Evolutionary conservation across 2,329 filamentous ascomycete genomes (phyloP).

Genomic region (Aureobasidium sp.): DNA sequence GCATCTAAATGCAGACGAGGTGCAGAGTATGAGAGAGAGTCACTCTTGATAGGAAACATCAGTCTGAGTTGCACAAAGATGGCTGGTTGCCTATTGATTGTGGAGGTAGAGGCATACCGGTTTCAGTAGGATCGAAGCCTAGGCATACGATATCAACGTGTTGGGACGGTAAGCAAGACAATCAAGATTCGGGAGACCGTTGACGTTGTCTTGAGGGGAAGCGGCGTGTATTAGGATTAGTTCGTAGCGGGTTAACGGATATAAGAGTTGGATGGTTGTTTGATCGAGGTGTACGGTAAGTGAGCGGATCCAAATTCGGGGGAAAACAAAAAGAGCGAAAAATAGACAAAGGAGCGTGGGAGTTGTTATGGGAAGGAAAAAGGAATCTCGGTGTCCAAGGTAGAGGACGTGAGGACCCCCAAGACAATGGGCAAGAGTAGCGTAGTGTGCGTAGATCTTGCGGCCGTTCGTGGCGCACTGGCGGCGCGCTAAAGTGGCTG

Average conservation of each 20-base stretch:
- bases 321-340: slow-evolving; percentile 11
- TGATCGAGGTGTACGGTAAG: slow-evolving; percentile 10
- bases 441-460: slow-evolving; percentile 3
- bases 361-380: slow-evolving; percentile 7
- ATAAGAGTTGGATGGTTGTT: slow-evolving; percentile 4
- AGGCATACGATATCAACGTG: slow-evolving; percentile 7
- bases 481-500: background rate
- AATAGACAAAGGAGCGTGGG: slow-evolving; percentile 12
- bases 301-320: slow-evolving; percentile 1
- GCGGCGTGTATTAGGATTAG: slow-evolving; percentile 15
- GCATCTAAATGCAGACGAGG: slow-evolving; percentile 8
- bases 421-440: slow-evolving; percentile 1
- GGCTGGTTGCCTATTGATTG: background rate
- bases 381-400: slow-evolving; percentile 4
- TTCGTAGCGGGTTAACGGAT: slow-evolving; percentile 8
- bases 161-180: background rate
- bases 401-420: background rate
- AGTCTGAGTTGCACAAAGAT: slow-evolving; percentile 2
- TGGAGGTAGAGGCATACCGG: slow-evolving; percentile 10
- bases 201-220: slow-evolving; percentile 11
- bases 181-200: slow-evolving; percentile 4
- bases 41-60: background rate
- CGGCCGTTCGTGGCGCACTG: slow-evolving; percentile 7
- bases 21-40: background rate
- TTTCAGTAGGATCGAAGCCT: slow-evolving; percentile 4